phyloP scores from a whole-genome alignment of 164 flowering plant species.

The Cinnamomum chago region DNA sequence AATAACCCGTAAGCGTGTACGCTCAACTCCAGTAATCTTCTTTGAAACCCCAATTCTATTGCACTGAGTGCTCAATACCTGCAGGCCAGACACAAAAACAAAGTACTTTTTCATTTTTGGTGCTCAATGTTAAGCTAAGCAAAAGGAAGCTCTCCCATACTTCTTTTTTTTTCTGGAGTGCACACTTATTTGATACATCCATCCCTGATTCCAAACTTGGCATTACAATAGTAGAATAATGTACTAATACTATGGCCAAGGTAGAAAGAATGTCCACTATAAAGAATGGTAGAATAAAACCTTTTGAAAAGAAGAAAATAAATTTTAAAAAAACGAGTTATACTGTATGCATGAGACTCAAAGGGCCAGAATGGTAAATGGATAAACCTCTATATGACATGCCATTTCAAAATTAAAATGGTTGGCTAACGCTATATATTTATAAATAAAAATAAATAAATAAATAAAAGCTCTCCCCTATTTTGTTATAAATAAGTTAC shows the following conservation, averaged over 20 bases:
- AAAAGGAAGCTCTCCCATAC: no score
- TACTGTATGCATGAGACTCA: neutral
- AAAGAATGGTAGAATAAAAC: neutral
- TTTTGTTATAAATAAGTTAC: no score
- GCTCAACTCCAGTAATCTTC: slow-evolving; percentile 80
- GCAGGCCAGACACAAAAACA: slow-evolving; percentile 19
- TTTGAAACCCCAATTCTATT: slow-evolving; percentile 78
- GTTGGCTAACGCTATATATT: neutral
- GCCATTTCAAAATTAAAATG: neutral
- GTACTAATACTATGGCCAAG: no score
- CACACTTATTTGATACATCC: no score
- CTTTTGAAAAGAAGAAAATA: neutral
- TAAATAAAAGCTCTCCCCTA: neutral
- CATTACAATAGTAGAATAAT: no score
- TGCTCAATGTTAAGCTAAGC: no score
- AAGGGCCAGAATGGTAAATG: neutral
- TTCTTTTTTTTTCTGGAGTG: no score
- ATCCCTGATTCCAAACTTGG: no score
- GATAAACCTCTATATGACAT: neutral
- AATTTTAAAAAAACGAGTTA: neutral
- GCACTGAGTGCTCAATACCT: slow-evolving; percentile 68
- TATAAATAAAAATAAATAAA: no score
- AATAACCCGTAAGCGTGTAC: slow-evolving; percentile 77
- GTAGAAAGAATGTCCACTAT: no score
- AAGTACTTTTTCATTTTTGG: neutral